phyloP scores from a whole-genome alignment of 371 early-diverging fungal genomes.

The Mortierella sp. region DNA sequence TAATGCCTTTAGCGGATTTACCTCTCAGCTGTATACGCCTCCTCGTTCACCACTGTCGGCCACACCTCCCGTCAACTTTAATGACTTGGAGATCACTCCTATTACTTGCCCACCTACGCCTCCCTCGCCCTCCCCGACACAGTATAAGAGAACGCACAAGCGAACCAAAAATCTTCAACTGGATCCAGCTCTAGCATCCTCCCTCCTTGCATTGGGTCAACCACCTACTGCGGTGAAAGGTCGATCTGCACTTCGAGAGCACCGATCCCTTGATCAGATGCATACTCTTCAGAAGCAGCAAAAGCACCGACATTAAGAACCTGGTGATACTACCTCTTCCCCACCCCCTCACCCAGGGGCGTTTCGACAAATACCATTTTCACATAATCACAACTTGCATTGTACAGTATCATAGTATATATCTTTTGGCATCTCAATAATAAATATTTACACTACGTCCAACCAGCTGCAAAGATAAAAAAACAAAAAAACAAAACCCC shows the following conservation, averaged over 20 bases:
- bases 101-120: background rate
- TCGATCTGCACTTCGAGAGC: constrained; percentile 8
- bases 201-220: constrained; percentile 12
- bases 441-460: no score
- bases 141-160: constrained; percentile 8
- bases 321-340: no score
- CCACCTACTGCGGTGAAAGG: constrained; percentile 19
- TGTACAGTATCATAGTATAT: no score
- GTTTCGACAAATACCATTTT: no score
- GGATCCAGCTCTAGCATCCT: background rate
- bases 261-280: constrained; percentile 25
- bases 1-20: background rate
- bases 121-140: background rate
- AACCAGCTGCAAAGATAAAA: background rate
- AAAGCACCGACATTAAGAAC: constrained; percentile 5
- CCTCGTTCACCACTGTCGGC: constrained; percentile 7
- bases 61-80: constrained; percentile 1
- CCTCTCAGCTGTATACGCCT: background rate
- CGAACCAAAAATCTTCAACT: constrained; percentile 21
- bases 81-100: background rate
- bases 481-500: background rate
- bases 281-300: background rate
- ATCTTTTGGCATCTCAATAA: no score
- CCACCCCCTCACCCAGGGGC: no score
- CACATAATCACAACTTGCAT: no score